Percentiles rank a stretch among this genome's conserved stretches.
phyloP scores from a whole-genome alignment of 1,139 yeast genomes.

The Lodderomyces margitis region DNA sequence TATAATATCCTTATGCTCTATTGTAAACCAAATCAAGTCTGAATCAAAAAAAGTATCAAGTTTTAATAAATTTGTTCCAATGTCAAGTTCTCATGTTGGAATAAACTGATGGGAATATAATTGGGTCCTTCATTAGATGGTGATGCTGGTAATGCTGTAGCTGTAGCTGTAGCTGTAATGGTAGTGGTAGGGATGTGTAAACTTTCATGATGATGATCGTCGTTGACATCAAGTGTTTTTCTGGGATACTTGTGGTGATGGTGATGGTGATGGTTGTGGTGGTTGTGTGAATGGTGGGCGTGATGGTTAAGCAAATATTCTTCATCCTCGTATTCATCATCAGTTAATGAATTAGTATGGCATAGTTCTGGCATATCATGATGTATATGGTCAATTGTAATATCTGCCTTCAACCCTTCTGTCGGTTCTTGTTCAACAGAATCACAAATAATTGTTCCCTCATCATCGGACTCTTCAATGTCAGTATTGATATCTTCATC shows the following conservation, averaged over 20 bases:
- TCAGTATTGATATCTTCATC: slow-evolving; percentile 12
- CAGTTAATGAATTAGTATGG: slow-evolving; percentile 22
- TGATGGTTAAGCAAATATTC: background rate
- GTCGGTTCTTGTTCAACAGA: background rate
- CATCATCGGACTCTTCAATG: slow-evolving; percentile 14
- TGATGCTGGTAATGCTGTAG: slow-evolving; percentile 5
- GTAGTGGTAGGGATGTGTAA: too few relatives aligned
- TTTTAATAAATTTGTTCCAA: slow-evolving; percentile 10
- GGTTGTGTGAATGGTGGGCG: background rate
- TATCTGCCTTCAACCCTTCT: background rate
- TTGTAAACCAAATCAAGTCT: too few relatives aligned
- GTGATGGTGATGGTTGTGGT: background rate
- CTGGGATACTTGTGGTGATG: slow-evolving; percentile 3
- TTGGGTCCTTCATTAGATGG: slow-evolving; percentile 1
- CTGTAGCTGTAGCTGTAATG: too few relatives aligned
- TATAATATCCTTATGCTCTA: background rate
- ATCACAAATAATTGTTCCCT: slow-evolving; percentile 1
- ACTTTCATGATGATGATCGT: too few relatives aligned
- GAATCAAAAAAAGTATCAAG: background rate
- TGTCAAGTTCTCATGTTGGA: slow-evolving; percentile 11
- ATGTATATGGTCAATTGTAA: slow-evolving; percentile 4
- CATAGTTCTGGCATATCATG: slow-evolving; percentile 25
- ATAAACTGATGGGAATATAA: slow-evolving; percentile 8
- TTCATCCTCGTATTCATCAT: slow-evolving; percentile 21
- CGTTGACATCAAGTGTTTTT: background rate